Percentiles rank a stretch among this genome's conserved stretches.
Evolutionary conservation across 2,329 filamentous ascomycete species (phyloP).

Genomic region (Phaeosphaeriaceae sp.): DNA sequence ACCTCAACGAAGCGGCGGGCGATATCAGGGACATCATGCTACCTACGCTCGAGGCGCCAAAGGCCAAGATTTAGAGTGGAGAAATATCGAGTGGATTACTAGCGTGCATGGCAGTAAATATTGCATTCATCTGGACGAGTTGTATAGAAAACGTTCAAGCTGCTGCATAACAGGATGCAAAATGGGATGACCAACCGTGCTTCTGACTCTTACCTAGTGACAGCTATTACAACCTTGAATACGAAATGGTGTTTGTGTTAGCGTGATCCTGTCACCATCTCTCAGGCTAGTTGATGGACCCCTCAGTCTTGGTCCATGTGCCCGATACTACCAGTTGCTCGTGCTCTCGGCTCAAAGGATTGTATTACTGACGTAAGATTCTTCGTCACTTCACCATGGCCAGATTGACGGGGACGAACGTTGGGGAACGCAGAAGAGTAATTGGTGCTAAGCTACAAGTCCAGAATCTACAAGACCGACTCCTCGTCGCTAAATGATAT

Average conservation of each 20-base stretch:
- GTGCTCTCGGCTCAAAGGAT: neutral
- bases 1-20: slow-evolving; percentile 88
- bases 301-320: neutral
- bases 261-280: neutral
- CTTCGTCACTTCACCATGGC: neutral
- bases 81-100: neutral
- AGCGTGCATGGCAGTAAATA: neutral
- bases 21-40: slow-evolving; percentile 88
- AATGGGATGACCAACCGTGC: neutral
- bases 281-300: neutral
- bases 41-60: slow-evolving; percentile 78
- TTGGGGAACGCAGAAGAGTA: slow-evolving; percentile 16
- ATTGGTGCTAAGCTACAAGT: slow-evolving; percentile 28
- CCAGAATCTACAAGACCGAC: slow-evolving; percentile 29
- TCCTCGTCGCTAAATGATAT: slow-evolving; percentile 20
- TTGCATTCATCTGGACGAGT: neutral
- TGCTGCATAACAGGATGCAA: neutral
- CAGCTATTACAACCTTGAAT: neutral
- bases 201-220: neutral
- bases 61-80: slow-evolving; percentile 80
- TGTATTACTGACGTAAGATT: neutral
- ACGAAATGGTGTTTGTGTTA: neutral
- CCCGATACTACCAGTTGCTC: neutral
- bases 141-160: neutral
- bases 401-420: neutral